Percentiles rank a stretch among this genome's conserved stretches.
Evolutionary conservation across 179 eudicot species (phyloP).

Genomic region (Spergularia azorica): DNA sequence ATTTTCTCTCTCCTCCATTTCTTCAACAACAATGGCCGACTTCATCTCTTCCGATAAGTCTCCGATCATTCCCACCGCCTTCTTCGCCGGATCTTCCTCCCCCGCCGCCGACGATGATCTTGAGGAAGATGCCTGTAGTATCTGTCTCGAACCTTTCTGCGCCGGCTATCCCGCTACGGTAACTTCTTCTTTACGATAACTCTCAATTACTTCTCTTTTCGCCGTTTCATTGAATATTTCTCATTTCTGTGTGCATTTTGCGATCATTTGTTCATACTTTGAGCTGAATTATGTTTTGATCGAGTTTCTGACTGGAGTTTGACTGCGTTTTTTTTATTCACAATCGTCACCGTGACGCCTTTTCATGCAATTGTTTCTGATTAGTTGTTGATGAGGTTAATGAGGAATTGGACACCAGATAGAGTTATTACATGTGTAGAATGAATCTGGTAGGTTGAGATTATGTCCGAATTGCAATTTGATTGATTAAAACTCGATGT

Average conservation of each 20-base stretch:
- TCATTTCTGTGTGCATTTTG: neutral
- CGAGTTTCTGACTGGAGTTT: neutral
- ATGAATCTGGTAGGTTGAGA: neutral
- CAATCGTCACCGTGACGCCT: no score
- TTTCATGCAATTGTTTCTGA: no score
- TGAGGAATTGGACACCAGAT: neutral
- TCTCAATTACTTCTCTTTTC: neutral
- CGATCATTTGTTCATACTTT: neutral
- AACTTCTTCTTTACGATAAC: slow-evolving; percentile 8
- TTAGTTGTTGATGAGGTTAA: no score
- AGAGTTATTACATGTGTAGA: neutral
- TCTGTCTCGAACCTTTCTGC: slow-evolving; percentile 74
- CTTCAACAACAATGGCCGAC: slow-evolving; percentile 34
- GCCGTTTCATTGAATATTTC: neutral
- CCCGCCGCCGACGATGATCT: slow-evolving; percentile 24
- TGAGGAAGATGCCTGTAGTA: slow-evolving; percentile 71
- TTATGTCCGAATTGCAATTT: neutral
- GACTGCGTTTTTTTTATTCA: no score
- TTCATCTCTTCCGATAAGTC: neutral
- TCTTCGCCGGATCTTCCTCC: no score
- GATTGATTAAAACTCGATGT: neutral
- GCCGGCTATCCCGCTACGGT: slow-evolving; percentile 60
- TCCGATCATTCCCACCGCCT: neutral
- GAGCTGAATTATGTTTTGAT: neutral
- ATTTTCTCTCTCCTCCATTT: neutral